Base-by-base conservation (phyloP, 345 rosid species). In the Draba incana region DNA sequence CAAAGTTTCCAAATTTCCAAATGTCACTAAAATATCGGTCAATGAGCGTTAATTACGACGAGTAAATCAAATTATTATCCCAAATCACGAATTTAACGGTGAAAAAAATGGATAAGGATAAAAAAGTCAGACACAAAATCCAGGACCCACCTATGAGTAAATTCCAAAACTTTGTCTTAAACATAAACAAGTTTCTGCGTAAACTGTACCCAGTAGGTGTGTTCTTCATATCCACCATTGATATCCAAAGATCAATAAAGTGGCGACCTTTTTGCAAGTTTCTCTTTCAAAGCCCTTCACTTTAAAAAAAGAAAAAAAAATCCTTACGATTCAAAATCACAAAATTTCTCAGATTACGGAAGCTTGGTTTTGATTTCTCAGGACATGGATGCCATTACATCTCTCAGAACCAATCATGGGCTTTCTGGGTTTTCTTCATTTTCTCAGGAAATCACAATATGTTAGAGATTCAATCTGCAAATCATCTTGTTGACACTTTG, bases 381-480 rank as follows among this genome's bases (percentile, higher is more conserved):
- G 3, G 30, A 47, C 46, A 65, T 73, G 71, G 77, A 73, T 42
- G 55, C 67, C 0, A 42, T 73, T 30, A 23, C 77, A 50, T 43
- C 71, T 65, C 55, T 73, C n/a, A 52, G 65, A 68, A 75, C 25
- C 64, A 42, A 37, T 52, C 69, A 45, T 38, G 80, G 77, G 74
- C 44, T 78, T 63, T 58, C 41, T 56, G 42, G 68, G 31, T 71
- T 81, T 68, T 55, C 4, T 35, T 48, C 62, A 52, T 63, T 62
- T 59, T 54, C 58, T n/a, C 68, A 23, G 31, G 50, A 64, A 6
- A 75, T 70, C 79, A 84, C 47, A 86, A 88, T 83, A 83, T 84
- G 92, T 23, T 82, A 15, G 86, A 86, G 80, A 86, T 88, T 62
- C 78, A 74, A 8, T 85, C 91, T 6, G 86, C 97, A 8, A 70